Evolutionary conservation across 1,284 basidiomycete genomes (phyloP), one percentile per base, ranked within the genome.

Genomic region (Bjerkandera adusta): DNA sequence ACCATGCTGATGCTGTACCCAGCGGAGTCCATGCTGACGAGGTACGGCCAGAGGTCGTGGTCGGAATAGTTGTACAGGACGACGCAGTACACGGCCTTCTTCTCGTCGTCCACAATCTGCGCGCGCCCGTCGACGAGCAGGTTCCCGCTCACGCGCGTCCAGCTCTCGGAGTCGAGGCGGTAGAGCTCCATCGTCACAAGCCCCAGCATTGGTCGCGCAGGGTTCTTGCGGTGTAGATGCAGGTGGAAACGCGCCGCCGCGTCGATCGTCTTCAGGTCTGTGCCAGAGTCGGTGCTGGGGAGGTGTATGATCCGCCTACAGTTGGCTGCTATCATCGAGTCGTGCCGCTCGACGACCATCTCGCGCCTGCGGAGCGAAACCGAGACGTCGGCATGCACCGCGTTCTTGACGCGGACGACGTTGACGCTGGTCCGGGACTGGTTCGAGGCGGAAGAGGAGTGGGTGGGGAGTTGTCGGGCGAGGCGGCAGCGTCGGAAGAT

Each of bases 1-100:
- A 72, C 52, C 53, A 73, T 60, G 52, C 66, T 65, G 51, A 76
- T 72, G 47, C 63, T 64, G 47, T 75, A 67, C n/a, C 71, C 69
- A 38, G 65, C 67, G 4, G 67, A 61, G 49, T 75, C 70, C 68
- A 76, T 73, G 58, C 69, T 73, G 3, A 72, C 72, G 33, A 75
- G 65, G 51, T 69, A 72, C 16, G 75, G 69, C 67, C 71, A 76
- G 34, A 77, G 66, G 52, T 72, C 70, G 41, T 52, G 53, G 53
- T 68, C 64, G 6, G 72, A 63, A 43, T 63, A 53, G 47, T 76
- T 76, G 51, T 64, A 63, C 26, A 76, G 50, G 27, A 68, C 61
- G 45, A 75, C 59, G 13, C 61, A 57, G 48, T 73, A 75, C 21
- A 67, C 59, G 32, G 64, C 51, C 27, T 58, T 54, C 49, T 64